Evolutionary conservation across 2,329 filamentous ascomycete genomes (phyloP).

Genomic region (Trichoderma sp.): DNA sequence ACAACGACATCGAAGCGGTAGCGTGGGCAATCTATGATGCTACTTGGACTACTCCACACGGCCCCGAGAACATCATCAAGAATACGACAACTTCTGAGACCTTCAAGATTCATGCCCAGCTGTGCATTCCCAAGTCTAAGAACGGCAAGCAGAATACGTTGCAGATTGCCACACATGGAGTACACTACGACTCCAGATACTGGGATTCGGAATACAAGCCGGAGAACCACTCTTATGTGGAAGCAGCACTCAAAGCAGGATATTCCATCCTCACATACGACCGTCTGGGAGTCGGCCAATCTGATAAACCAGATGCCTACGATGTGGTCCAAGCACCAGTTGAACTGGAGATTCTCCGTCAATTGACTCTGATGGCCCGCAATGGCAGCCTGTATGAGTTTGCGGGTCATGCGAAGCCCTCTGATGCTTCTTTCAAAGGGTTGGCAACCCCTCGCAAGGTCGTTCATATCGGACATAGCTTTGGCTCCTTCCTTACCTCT

Average conservation of each 20-base stretch:
- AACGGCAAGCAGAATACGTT: background rate
- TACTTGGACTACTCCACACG: background rate
- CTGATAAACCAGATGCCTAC: conserved; percentile 8
- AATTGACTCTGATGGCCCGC: conserved; percentile 10
- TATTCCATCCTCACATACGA: conserved; percentile 6
- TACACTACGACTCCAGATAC: conserved; percentile 13
- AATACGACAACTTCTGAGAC: conserved; percentile 3
- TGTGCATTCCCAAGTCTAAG: background rate
- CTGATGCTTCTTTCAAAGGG: background rate
- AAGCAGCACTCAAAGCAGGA: conserved; percentile 7
- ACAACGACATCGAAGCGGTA: conserved; percentile 10
- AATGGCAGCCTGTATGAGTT: conserved; percentile 10
- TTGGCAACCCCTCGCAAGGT: background rate
- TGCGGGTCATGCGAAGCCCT: background rate
- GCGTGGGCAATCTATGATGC: conserved; percentile 13
- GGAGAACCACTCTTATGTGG: conserved; percentile 12
- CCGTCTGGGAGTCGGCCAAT: conserved; percentile 6
- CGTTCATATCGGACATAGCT: conserved; percentile 12
- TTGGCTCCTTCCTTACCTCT: conserved; percentile 7
- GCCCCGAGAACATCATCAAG: background rate
- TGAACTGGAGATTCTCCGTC: conserved; percentile 7
- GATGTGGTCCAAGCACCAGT: conserved; percentile 6
- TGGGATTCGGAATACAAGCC: conserved; percentile 13
- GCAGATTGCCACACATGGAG: conserved; percentile 12
- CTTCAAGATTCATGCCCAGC: conserved; percentile 7